phyloP scores from a whole-genome alignment of 1,139 yeast genomes.

The Yamadazyma mexicana region DNA sequence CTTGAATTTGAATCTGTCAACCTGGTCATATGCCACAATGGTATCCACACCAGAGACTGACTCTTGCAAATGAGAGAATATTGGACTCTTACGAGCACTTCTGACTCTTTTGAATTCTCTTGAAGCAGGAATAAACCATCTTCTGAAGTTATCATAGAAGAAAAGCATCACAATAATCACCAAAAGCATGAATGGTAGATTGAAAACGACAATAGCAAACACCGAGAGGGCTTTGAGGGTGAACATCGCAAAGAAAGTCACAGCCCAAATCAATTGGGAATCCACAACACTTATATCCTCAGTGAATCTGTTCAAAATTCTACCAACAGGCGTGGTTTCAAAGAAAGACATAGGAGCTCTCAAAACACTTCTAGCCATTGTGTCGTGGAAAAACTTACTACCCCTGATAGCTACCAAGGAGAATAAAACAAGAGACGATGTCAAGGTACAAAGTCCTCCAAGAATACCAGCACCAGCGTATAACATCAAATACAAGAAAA shows the following conservation, averaged over 20 bases:
- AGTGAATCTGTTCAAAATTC: slow-evolving; percentile 41
- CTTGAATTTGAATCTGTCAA: slow-evolving; percentile 26
- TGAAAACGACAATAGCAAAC: slow-evolving; percentile 28
- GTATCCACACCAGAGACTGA: slow-evolving; percentile 40
- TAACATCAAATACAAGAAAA: slow-evolving; percentile 24
- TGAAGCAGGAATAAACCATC: slow-evolving; percentile 33
- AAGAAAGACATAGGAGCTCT: slow-evolving; percentile 46
- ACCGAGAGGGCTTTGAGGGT: slow-evolving; percentile 25
- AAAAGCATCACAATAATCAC: slow-evolving; percentile 22
- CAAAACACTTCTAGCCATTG: slow-evolving; percentile 36
- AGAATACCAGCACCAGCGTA: slow-evolving; percentile 30
- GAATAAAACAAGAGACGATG: slow-evolving; percentile 33
- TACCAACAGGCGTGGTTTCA: slow-evolving; percentile 45
- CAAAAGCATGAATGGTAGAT: slow-evolving; percentile 35
- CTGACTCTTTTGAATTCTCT: slow-evolving; percentile 37
- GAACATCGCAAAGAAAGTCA: slow-evolving; percentile 25
- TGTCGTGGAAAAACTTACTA: slow-evolving; percentile 37
- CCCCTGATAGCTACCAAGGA: slow-evolving; percentile 32
- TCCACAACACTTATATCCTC: slow-evolving; percentile 39
- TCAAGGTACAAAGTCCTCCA: slow-evolving; percentile 26
- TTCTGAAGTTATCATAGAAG: slow-evolving; percentile 31
- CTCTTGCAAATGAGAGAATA: slow-evolving; percentile 39
- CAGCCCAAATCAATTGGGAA: slow-evolving; percentile 31
- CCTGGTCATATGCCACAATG: slow-evolving; percentile 31
- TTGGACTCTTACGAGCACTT: slow-evolving; percentile 33